Evolutionary conservation across 768 basidiomycete genomes (phyloP), one percentile per base, ranked within the genome.

Genomic region (Tricholoma terreum): DNA sequence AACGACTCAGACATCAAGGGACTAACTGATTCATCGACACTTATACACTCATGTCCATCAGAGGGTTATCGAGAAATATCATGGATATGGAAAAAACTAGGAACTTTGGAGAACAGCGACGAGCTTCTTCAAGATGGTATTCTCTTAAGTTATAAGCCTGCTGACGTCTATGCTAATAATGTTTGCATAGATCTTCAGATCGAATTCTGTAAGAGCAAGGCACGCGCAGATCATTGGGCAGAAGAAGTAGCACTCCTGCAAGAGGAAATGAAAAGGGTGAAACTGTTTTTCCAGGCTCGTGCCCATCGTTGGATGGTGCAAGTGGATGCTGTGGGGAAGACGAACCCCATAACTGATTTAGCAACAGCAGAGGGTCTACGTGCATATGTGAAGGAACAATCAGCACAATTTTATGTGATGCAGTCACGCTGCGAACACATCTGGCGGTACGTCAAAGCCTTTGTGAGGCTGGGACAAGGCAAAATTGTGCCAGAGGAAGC

Each of bases 181-280:
- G 6, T 43, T 42, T 17, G 43, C 14, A 3, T 22, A 55, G 54
- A 14, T 14, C 54, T 55, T 45, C 54, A 19, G 12, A 55, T 55
- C 10, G 54, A 55, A 43, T 55, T 35, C 36, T 55, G 54, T 34
- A 45, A 55, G 30, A 43, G 54, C 30, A 42, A 42, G 17, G 22
- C 22, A 31, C 34, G 12, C 12, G 34, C 10, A 35, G 34, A 35
- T 35, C 12, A 7, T 7, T 35, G 34, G 34, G 34, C 34, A 27
- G 24, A 27, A 6, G 24, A 27, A 27, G 24, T 27, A 6, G 24
- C 2, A 6, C 52, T 54, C 7, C 40, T 55, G 22, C 40, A 10
- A 24, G 54, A 55, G 22, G 54, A 55, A 45, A 55, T 55, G 54
- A 35, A 40, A 24, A 35, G 54, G 24, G 54, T 55, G 11, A 35